Percentiles rank a stretch among this genome's conserved stretches.
Evolutionary conservation across 805 yeast species (phyloP).

Genomic region (Zygotorulaspora chibaensis): DNA sequence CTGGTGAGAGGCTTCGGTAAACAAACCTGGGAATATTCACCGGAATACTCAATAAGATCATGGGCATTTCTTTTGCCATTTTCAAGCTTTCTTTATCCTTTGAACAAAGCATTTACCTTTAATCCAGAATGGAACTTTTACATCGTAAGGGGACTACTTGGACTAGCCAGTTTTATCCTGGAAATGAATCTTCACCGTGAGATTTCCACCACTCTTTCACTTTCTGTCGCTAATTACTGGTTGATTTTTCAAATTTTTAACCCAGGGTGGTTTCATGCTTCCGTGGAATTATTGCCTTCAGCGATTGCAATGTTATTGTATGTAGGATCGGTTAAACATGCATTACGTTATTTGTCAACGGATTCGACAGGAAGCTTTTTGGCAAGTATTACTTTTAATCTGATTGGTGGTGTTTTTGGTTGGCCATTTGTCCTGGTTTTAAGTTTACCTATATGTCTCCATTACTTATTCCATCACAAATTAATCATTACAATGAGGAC

Average conservation of each 20-base stretch:
- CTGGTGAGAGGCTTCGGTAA: slow-evolving; percentile 79
- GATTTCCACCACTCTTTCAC: slow-evolving; percentile 22
- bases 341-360: slow-evolving; percentile 27
- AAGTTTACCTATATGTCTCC: slow-evolving; percentile 54
- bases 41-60: slow-evolving; percentile 80
- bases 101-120: slow-evolving; percentile 29
- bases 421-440: slow-evolving; percentile 85
- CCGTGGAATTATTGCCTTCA: slow-evolving; percentile 82
- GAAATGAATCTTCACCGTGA: slow-evolving; percentile 44
- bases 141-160: slow-evolving; percentile 25
- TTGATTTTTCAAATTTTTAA: slow-evolving; percentile 55
- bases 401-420: slow-evolving; percentile 73
- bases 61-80: slow-evolving; percentile 66
- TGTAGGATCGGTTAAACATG: slow-evolving; percentile 31
- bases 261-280: slow-evolving; percentile 87
- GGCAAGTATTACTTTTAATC: slow-evolving; percentile 27
- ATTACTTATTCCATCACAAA: slow-evolving; percentile 29
- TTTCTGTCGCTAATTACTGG: slow-evolving; percentile 51
- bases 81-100: slow-evolving; percentile 25
- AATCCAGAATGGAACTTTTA: slow-evolving; percentile 27
- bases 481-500: slow-evolving; percentile 28
- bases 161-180: slow-evolving; percentile 22
- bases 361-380: slow-evolving; percentile 23
- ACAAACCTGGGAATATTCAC: slow-evolving; percentile 96
- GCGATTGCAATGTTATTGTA: slow-evolving; percentile 59